Conservation (phyloP, 2,329 filamentous ascomycete genomes). For the Cladophialophora bantiana region DNA sequence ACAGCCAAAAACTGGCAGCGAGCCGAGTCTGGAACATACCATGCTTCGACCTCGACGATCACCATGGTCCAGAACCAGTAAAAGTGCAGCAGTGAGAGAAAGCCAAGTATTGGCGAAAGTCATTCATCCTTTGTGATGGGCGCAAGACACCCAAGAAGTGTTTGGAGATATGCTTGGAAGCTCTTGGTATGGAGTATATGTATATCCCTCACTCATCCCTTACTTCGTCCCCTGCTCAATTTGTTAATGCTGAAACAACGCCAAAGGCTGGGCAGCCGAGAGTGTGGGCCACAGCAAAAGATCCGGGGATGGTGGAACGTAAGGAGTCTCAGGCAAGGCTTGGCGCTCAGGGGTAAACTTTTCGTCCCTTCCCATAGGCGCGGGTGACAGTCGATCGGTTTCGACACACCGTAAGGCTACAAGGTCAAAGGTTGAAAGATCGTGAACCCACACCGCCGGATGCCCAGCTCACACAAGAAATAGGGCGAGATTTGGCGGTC, state of each 20-base stretch:
- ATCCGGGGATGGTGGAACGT: background rate
- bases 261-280: background rate
- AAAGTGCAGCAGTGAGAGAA: background rate
- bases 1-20: background rate
- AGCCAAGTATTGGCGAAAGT: background rate
- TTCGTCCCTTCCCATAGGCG: background rate
- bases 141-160: background rate
- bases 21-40: background rate
- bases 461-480: background rate
- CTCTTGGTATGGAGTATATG: background rate
- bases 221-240: background rate
- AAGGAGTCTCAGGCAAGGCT: background rate
- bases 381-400: background rate
- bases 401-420: background rate
- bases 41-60: conserved; percentile 1
- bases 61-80: background rate
- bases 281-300: background rate
- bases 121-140: background rate
- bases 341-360: background rate
- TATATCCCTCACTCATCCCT: background rate
- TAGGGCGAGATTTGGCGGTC: no score
- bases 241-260: background rate
- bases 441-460: background rate
- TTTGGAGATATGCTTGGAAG: background rate
- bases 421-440: background rate